A percentile compares a stretch with the other conserved stretches of the same genome.
Evolutionary conservation across 2,329 filamentous ascomycete genomes (phyloP).

Genomic region (Xylariales sp.): DNA sequence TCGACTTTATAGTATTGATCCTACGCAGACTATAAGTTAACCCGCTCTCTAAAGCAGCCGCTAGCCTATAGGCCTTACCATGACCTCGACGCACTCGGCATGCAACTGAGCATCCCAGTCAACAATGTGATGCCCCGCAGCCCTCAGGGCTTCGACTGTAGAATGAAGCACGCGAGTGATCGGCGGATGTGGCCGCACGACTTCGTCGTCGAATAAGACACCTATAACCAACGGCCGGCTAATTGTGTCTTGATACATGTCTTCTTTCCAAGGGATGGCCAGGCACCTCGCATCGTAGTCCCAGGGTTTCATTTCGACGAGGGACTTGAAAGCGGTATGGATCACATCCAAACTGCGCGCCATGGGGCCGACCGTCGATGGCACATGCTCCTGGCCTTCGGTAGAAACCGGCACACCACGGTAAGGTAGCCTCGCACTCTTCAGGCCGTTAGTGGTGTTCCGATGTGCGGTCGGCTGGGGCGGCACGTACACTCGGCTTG

Average conservation of each 20-base stretch:
- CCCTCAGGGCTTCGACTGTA: constrained; percentile 53
- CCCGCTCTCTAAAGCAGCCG: constrained; percentile 31
- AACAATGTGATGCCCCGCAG: constrained; percentile 65
- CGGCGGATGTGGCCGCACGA: constrained; percentile 66
- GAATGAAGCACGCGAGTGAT: constrained; percentile 58
- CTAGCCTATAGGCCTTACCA: constrained; percentile 53
- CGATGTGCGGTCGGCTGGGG: constrained; percentile 19
- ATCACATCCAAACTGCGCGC: constrained; percentile 64
- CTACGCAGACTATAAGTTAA: constrained; percentile 43
- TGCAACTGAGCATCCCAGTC: constrained; percentile 65
- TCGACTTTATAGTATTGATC: constrained; percentile 72
- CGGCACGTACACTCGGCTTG: constrained; percentile 58
- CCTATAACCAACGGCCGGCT: constrained; percentile 60
- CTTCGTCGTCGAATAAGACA: constrained; percentile 56
- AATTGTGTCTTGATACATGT: constrained; percentile 55
- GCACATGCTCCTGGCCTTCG: constrained; percentile 73
- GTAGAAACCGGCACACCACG: constrained; percentile 69
- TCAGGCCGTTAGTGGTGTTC: constrained; percentile 8
- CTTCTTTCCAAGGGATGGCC: constrained; percentile 65
- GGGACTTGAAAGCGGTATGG: constrained; percentile 58
- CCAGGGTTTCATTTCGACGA: constrained; percentile 64
- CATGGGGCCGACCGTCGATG: constrained; percentile 71
- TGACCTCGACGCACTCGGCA: constrained; percentile 65
- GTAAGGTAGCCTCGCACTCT: constrained; percentile 70
- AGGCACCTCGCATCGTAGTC: constrained; percentile 63